Percentiles rank a stretch among this genome's conserved stretches.
Conservation (phyloP, 2,329 filamentous ascomycete species). For the Penicillium sp. region DNA sequence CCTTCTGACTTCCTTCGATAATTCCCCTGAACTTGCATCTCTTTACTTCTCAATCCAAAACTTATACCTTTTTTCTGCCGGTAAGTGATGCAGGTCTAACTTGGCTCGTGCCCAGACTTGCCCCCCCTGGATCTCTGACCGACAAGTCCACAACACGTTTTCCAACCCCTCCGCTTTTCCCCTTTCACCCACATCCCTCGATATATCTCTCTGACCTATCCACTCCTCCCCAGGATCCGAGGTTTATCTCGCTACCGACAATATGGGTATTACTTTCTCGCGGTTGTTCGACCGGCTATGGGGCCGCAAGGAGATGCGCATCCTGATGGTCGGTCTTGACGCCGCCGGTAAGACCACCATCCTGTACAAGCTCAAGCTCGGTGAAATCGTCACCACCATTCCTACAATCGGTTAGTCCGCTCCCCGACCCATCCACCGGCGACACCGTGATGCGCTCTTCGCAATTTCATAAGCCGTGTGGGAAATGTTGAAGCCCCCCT, state of each 20-base stretch:
- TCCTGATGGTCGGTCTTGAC: constrained; percentile 99
- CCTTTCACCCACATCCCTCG: constrained; percentile 11
- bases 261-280: constrained; percentile 97
- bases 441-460: constrained; percentile 1
- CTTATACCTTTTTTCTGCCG: constrained; percentile 11
- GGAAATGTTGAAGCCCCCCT: neutral
- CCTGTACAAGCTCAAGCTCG: constrained; percentile 99
- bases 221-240: constrained; percentile 12
- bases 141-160: constrained; percentile 26
- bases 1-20: constrained; percentile 9
- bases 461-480: neutral
- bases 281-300: constrained; percentile 95
- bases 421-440: neutral
- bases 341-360: constrained; percentile 99
- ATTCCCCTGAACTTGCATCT: constrained; percentile 15
- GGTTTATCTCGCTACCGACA: constrained; percentile 43
- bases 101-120: constrained; percentile 5
- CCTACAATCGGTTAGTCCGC: constrained; percentile 82
- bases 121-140: constrained; percentile 11
- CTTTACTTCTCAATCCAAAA: neutral
- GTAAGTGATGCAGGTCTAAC: constrained; percentile 6
- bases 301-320: constrained; percentile 99
- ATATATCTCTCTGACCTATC: constrained; percentile 9
- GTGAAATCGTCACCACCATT: constrained; percentile 97
- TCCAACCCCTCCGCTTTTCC: constrained; percentile 17